These are phyloP conservation scores for Acer campestre DNA, from an alignment of 345 rosid genomes.

Conservation along the genomic window DNA sequence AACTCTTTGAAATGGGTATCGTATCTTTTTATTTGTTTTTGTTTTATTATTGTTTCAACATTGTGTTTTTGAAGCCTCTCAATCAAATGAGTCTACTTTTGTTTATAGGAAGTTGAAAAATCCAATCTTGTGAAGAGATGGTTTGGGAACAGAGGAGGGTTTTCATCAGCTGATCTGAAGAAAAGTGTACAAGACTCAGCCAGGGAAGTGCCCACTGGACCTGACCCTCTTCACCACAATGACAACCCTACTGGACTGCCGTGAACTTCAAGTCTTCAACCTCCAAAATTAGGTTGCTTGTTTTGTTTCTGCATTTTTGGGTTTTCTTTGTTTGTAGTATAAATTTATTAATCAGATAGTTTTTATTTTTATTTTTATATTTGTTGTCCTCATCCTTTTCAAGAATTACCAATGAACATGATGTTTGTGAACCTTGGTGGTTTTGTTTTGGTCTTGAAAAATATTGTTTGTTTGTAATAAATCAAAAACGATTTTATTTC, in stretches of 20 bases:
- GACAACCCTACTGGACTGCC: slow-evolving; percentile 33
- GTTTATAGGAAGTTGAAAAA: slow-evolving; percentile 16
- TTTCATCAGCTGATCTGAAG: background rate
- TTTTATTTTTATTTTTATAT: background rate
- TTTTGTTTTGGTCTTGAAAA: too few species aligned
- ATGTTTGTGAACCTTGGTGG: background rate
- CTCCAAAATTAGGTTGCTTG: background rate
- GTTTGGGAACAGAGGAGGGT: slow-evolving; percentile 9
- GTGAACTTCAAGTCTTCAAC: background rate
- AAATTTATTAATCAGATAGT: background rate
- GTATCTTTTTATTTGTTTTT: background rate
- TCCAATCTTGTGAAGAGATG: slow-evolving; percentile 1
- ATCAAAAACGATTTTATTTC: too few species aligned
- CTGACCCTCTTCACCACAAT: slow-evolving; percentile 71
- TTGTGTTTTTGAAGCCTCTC: background rate
- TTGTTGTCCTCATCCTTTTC: background rate
- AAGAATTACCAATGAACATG: background rate
- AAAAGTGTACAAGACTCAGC: slow-evolving; percentile 32
- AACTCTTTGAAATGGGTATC: background rate
- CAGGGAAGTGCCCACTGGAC: slow-evolving; percentile 63
- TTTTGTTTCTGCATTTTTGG: background rate
- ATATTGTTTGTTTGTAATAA: too few species aligned
- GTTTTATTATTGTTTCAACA: background rate
- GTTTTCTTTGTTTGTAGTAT: background rate
- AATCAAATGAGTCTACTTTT: background rate